These are phyloP conservation scores for Xanthoconium stramineum DNA, from an alignment of 768 basidiomycete species.

Conservation along the genomic window DNA sequence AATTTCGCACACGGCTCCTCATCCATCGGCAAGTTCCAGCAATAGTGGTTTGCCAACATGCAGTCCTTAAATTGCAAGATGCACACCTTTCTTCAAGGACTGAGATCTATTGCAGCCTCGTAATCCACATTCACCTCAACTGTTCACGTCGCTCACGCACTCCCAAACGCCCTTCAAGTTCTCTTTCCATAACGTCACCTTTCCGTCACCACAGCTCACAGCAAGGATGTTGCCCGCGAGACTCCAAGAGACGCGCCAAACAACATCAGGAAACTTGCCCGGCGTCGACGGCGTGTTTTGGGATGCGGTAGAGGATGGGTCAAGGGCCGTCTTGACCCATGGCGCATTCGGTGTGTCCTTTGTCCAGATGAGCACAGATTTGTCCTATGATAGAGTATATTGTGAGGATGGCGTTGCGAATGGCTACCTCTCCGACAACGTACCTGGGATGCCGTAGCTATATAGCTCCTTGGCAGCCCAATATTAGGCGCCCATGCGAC, in stretches of 20 bases:
- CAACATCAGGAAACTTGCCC: conserved; percentile 93
- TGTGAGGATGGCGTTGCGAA: neutral
- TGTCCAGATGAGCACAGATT: conserved; percentile 89
- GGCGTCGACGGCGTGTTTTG: conserved; percentile 44
- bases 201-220: conserved; percentile 96
- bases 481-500: conserved; percentile 99
- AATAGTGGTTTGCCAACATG: too few relatives aligned
- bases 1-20: too few relatives aligned
- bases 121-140: conserved; percentile 38
- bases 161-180: conserved; percentile 94
- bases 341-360: conserved; percentile 70
- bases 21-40: too few relatives aligned
- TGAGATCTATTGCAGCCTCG: too few relatives aligned
- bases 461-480: conserved; percentile 89
- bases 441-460: conserved; percentile 92
- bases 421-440: conserved; percentile 9
- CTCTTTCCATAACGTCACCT: conserved; percentile 98
- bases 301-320: conserved; percentile 56
- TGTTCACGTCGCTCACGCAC: conserved; percentile 93
- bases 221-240: conserved; percentile 94
- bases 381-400: conserved; percentile 46
- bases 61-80: too few relatives aligned
- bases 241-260: conserved; percentile 99
- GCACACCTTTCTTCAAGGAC: too few relatives aligned
- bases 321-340: conserved; percentile 80